Conservation (phyloP, 78 protist genomes). For the Dictyostelium discoideum region DNA sequence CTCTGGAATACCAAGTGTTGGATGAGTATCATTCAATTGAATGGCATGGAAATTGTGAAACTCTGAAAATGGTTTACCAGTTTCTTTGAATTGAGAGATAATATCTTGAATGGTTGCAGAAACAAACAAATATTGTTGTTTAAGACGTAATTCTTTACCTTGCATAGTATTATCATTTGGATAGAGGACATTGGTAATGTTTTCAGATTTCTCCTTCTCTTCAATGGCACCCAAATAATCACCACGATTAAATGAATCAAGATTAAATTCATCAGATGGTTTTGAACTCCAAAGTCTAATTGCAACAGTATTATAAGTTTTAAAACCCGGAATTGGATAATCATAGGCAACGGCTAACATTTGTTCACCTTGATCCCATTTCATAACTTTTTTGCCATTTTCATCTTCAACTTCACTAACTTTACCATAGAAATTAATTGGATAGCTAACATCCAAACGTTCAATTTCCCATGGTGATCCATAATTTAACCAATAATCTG, state of each 20-base stretch:
- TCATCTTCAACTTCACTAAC: constrained; percentile 16
- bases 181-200: constrained; percentile 95
- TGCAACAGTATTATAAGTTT: constrained; percentile 85
- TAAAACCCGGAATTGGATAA: constrained; percentile 95
- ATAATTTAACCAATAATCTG: constrained; percentile 93
- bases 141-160: constrained; percentile 96
- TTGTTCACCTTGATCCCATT: constrained; percentile 87
- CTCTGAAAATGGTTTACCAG: constrained; percentile 43
- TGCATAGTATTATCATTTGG: constrained; percentile 95
- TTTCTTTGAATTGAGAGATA: constrained; percentile 85
- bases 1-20: constrained; percentile 94
- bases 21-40: constrained; percentile 98
- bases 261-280: constrained; percentile 91
- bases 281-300: constrained; percentile 94
- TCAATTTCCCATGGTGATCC: constrained; percentile 95
- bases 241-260: constrained; percentile 91
- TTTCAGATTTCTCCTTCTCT: constrained; percentile 85
- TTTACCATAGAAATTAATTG: constrained; percentile 82
- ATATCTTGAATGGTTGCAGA: constrained; percentile 96
- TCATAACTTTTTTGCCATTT: neutral
- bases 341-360: constrained; percentile 92
- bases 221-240: constrained; percentile 92
- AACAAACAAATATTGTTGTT: constrained; percentile 96
- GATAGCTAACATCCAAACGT: constrained; percentile 80
- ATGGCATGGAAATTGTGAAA: constrained; percentile 80